Evolutionary conservation across 495 filamentous ascomycete genomes (phyloP).

Genomic region (Ramalina peruviana): DNA sequence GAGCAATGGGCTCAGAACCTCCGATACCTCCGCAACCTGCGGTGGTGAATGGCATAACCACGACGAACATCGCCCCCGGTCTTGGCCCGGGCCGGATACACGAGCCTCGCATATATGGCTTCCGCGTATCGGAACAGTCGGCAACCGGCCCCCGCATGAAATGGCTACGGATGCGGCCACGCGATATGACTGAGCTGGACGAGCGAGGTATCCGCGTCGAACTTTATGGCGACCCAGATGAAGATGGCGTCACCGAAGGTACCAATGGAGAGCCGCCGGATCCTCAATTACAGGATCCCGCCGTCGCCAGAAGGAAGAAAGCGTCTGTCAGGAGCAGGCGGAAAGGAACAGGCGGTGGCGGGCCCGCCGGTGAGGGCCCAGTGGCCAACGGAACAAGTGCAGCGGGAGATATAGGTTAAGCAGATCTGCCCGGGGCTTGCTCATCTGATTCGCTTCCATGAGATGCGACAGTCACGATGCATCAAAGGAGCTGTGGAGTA

Average conservation of each 20-base stretch:
- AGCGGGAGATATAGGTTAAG: background rate
- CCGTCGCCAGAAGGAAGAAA: constrained; percentile 35
- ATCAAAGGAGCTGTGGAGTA: too few species aligned
- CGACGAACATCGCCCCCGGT: constrained; percentile 73
- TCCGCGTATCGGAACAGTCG: constrained; percentile 78
- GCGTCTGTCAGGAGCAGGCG: constrained; percentile 36
- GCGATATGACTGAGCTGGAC: constrained; percentile 66
- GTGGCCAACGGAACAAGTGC: background rate
- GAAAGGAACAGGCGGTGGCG: constrained; percentile 2
- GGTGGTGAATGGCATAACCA: constrained; percentile 70
- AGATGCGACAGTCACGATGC: too few species aligned
- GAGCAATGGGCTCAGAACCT: constrained; percentile 9
- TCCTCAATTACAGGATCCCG: constrained; percentile 23
- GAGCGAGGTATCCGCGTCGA: constrained; percentile 47
- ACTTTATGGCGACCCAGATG: constrained; percentile 19
- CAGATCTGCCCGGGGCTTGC: too few species aligned
- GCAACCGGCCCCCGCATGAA: constrained; percentile 86
- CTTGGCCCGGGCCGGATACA: constrained; percentile 75
- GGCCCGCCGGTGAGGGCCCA: background rate
- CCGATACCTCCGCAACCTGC: constrained; percentile 35
- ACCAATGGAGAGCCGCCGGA: constrained; percentile 39
- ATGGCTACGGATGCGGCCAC: constrained; percentile 79
- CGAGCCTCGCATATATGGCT: constrained; percentile 93
- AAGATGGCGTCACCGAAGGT: constrained; percentile 25
- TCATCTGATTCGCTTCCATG: too few species aligned